phyloP scores from a whole-genome alignment of 1,139 yeast genomes.

The Yamadazyma friedrichii region DNA sequence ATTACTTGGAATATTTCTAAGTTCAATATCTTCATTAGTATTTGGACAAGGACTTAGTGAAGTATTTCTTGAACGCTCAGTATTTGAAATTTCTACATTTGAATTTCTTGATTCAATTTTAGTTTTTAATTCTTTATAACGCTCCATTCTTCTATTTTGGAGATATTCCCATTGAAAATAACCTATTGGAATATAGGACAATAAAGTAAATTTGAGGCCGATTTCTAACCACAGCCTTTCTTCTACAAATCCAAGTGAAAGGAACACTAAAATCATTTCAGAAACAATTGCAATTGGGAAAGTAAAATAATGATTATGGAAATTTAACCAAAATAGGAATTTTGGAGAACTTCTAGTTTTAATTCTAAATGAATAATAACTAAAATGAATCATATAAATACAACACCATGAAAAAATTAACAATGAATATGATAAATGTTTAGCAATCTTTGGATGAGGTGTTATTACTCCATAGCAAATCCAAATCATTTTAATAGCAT shows the following conservation, averaged over 20 bases:
- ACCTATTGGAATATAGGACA: constrained; percentile 37
- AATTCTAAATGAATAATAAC: constrained; percentile 47
- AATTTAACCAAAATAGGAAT: constrained; percentile 39
- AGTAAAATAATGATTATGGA: constrained; percentile 38
- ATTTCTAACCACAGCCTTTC: constrained; percentile 31
- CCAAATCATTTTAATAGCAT: constrained; percentile 38
- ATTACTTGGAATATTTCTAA: constrained; percentile 10
- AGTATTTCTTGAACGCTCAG: constrained; percentile 1
- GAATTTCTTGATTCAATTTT: constrained; percentile 9
- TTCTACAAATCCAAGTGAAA: constrained; percentile 46
- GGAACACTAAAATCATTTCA: constrained; percentile 53
- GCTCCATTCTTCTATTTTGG: constrained; percentile 19
- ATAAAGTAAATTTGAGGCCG: constrained; percentile 25
- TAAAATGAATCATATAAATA: constrained; percentile 39
- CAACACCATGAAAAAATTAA: constrained; percentile 48
- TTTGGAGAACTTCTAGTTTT: constrained; percentile 37
- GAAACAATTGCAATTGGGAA: constrained; percentile 47
- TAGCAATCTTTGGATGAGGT: constrained; percentile 50
- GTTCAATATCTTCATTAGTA: constrained; percentile 10
- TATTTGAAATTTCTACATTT: constrained; percentile 1
- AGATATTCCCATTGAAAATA: constrained; percentile 38
- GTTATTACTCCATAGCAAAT: constrained; percentile 46
- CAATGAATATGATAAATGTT: constrained; percentile 47
- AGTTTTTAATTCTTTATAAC: constrained; percentile 19
- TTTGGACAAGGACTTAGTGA: constrained; percentile 3